phyloP scores from a whole-genome alignment of 2,329 filamentous ascomycete species.

The Pseudocercospora fuligena region DNA sequence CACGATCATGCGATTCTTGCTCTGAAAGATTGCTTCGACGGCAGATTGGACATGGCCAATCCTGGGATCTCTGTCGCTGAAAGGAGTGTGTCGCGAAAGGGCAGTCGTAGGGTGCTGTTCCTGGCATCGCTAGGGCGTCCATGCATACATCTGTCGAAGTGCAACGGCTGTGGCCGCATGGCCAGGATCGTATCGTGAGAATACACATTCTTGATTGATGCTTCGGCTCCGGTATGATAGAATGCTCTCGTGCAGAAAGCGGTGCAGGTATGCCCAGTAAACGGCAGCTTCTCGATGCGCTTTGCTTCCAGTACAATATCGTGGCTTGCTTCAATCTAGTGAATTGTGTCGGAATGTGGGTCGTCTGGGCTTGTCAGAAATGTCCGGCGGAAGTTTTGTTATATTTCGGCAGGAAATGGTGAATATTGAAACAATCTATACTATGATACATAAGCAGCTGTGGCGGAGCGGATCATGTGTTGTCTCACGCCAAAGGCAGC shows the following conservation, averaged over 20 bases:
- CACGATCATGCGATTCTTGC: not conserved
- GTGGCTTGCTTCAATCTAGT: not conserved
- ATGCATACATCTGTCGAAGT: constrained; percentile 25
- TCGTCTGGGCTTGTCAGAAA: not conserved
- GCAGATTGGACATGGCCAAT: constrained; percentile 24
- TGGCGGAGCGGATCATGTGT: constrained; percentile 11
- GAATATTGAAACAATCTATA: constrained; percentile 8
- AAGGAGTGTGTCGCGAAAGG: constrained; percentile 12
- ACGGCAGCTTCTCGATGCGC: not conserved
- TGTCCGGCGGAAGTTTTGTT: not conserved
- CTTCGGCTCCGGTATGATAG: not conserved
- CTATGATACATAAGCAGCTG: constrained; percentile 4
- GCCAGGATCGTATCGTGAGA: constrained; percentile 24
- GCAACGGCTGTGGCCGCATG: constrained; percentile 24
- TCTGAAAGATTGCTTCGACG: not conserved
- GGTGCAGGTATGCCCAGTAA: not conserved
- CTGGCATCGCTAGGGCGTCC: constrained; percentile 18
- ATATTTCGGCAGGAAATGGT: not conserved
- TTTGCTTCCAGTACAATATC: not conserved
- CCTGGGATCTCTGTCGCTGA: constrained; percentile 1
- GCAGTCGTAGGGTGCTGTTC: constrained; percentile 20
- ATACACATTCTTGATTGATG: constrained; percentile 24
- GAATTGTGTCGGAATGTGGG: not conserved
- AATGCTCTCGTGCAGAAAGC: not conserved
- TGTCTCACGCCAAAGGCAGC: constrained; percentile 1